phyloP scores from a whole-genome alignment of 2,329 filamentous ascomycete species.

The Pseudogymnoascus sp. region DNA sequence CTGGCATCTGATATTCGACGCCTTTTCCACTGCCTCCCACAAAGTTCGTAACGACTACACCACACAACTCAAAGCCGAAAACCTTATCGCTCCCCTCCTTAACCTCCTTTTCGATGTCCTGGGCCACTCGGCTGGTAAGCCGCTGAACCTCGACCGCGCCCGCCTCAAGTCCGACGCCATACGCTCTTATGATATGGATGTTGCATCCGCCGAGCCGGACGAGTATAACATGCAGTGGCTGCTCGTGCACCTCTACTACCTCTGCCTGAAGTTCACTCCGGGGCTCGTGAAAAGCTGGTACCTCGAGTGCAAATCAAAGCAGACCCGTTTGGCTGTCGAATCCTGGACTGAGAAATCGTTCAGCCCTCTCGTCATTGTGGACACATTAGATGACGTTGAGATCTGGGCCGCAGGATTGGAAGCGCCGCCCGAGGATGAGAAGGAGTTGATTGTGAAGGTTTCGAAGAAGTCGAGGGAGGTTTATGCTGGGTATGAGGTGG shows the following conservation, averaged over 20 bases:
- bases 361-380: slow-evolving; percentile 60
- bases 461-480: slow-evolving; percentile 67
- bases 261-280: slow-evolving; percentile 68
- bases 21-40: slow-evolving; percentile 69
- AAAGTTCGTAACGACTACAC: slow-evolving; percentile 77
- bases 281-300: slow-evolving; percentile 79
- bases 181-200: slow-evolving; percentile 43
- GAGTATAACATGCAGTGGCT: slow-evolving; percentile 77
- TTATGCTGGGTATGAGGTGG: slow-evolving; percentile 75
- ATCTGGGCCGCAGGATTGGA: slow-evolving; percentile 55
- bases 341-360: slow-evolving; percentile 81
- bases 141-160: slow-evolving; percentile 65
- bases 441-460: slow-evolving; percentile 60
- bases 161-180: slow-evolving; percentile 53
- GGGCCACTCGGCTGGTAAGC: slow-evolving; percentile 65
- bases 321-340: slow-evolving; percentile 73
- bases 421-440: slow-evolving; percentile 41
- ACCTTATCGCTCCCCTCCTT: slow-evolving; percentile 61
- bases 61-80: slow-evolving; percentile 67
- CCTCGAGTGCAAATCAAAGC: slow-evolving; percentile 69
- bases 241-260: slow-evolving; percentile 77
- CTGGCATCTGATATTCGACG: slow-evolving; percentile 86
- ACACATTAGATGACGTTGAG: slow-evolving; percentile 60
- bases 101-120: slow-evolving; percentile 79
- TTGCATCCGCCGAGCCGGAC: slow-evolving; percentile 50